Evolutionary conservation across 2,329 filamentous ascomycete genomes (phyloP).

Genomic region (Tetracladium maxilliforme): DNA sequence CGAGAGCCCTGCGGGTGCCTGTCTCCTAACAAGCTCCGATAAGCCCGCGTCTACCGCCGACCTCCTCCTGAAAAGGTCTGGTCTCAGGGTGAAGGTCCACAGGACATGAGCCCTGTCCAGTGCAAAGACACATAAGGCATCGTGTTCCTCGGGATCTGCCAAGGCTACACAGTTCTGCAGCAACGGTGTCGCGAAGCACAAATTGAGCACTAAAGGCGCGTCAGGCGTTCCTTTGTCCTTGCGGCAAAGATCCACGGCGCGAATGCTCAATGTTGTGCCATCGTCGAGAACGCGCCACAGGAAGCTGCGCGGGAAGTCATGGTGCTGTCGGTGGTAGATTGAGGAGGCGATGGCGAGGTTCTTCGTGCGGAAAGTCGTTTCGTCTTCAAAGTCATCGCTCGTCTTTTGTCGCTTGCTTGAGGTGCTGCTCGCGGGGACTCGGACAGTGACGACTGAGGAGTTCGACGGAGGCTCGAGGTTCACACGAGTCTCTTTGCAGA

Average conservation of each 20-base stretch:
- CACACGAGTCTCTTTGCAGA: slow-evolving; percentile 79
- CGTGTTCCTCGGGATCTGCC: slow-evolving; percentile 63
- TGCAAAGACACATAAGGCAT: slow-evolving; percentile 66
- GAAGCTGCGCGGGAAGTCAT: slow-evolving; percentile 68
- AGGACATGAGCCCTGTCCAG: slow-evolving; percentile 68
- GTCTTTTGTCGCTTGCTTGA: too few species aligned
- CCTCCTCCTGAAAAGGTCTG: slow-evolving; percentile 64
- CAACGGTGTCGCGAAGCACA: slow-evolving; percentile 63
- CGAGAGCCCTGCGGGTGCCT: slow-evolving; percentile 58
- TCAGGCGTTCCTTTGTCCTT: slow-evolving; percentile 49
- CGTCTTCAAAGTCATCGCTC: too few species aligned
- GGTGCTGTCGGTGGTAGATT: slow-evolving; percentile 69
- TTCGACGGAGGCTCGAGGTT: slow-evolving; percentile 62
- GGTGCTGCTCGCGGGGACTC: slow-evolving; percentile 40
- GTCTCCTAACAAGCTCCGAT: too few species aligned
- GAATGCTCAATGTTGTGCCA: slow-evolving; percentile 66
- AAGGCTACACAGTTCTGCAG: slow-evolving; percentile 68
- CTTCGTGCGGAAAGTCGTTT: slow-evolving; percentile 56
- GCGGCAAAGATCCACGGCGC: slow-evolving; percentile 67
- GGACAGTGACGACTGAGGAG: slow-evolving; percentile 56
- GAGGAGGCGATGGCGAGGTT: slow-evolving; percentile 67
- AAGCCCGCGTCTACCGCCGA: too few species aligned
- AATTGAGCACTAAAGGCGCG: slow-evolving; percentile 59
- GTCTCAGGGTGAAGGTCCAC: slow-evolving; percentile 70
- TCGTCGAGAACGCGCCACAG: slow-evolving; percentile 83